A percentile compares a stretch with the other conserved stretches of the same genome.
Evolutionary conservation across 2,329 filamentous ascomycete species (phyloP).

Genomic region (Nemania serpens): DNA sequence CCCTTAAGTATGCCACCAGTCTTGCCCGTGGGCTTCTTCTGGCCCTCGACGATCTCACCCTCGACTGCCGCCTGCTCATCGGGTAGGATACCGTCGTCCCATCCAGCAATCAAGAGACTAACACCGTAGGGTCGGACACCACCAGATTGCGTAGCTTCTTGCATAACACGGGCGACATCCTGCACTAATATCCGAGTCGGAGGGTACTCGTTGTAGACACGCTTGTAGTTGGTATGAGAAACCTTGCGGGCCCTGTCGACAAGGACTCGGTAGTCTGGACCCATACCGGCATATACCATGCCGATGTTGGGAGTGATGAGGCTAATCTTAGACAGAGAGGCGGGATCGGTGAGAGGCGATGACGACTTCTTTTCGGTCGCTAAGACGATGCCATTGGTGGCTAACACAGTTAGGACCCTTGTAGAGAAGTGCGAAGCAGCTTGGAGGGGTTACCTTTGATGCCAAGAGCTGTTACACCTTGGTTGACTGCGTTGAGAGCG

Average conservation of each 20-base stretch:
- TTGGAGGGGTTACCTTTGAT: slow-evolving; percentile 78
- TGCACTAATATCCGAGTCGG: slow-evolving; percentile 98
- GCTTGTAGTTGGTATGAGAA: slow-evolving; percentile 97
- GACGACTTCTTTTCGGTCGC: slow-evolving; percentile 99
- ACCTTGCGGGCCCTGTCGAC: slow-evolving; percentile 98
- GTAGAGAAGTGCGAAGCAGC: not conserved
- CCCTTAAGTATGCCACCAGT: slow-evolving; percentile 95
- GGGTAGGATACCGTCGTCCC: slow-evolving; percentile 95
- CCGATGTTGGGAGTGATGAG: slow-evolving; percentile 98
- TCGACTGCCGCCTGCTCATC: slow-evolving; percentile 72
- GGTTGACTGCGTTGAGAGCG: slow-evolving; percentile 98
- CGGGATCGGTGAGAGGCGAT: slow-evolving; percentile 92
- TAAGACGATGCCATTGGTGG: slow-evolving; percentile 97
- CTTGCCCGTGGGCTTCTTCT: slow-evolving; percentile 80
- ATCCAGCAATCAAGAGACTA: slow-evolving; percentile 91
- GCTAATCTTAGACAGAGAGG: slow-evolving; percentile 95
- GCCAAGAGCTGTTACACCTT: slow-evolving; percentile 95
- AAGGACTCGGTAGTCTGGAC: slow-evolving; percentile 94
- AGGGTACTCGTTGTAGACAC: slow-evolving; percentile 99
- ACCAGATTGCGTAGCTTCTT: slow-evolving; percentile 97
- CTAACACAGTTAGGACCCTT: slow-evolving; percentile 51
- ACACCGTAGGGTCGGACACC: slow-evolving; percentile 97
- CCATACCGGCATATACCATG: slow-evolving; percentile 99
- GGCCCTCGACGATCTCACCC: slow-evolving; percentile 49
- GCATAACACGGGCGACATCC: slow-evolving; percentile 96